Conservation (phyloP, 2,329 filamentous ascomycete species). For the Exophiala lecanii-corni region DNA sequence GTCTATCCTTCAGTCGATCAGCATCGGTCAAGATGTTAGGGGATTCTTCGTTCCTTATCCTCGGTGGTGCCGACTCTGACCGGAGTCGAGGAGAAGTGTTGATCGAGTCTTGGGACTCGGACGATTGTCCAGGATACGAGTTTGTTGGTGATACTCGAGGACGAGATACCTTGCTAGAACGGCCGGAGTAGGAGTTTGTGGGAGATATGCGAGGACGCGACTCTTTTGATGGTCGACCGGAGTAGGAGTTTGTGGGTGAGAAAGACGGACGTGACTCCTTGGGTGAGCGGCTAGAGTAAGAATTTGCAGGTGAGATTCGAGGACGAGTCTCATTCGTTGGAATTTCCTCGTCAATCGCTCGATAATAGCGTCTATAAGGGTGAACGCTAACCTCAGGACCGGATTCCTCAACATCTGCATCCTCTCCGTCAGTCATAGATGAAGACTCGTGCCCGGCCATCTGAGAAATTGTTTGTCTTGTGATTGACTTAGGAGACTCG, state of each 20-base stretch:
- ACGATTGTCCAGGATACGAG: conserved; percentile 3
- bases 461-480: not conserved
- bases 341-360: not conserved
- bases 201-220: not conserved
- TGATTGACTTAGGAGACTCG: not conserved
- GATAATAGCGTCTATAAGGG: conserved; percentile 1
- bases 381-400: not conserved
- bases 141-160: not conserved
- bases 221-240: not conserved
- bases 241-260: not conserved
- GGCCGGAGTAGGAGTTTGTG: not conserved
- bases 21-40: not conserved
- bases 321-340: not conserved
- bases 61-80: not conserved
- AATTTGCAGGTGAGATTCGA: not conserved
- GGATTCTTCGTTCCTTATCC: not conserved
- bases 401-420: not conserved
- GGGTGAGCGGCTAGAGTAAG: not conserved
- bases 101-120: conserved; percentile 1
- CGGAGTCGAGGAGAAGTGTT: conserved; percentile 1
- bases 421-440: not conserved
- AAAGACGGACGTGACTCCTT: not conserved
- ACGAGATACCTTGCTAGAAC: not conserved
- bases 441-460: not conserved
- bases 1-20: not conserved